Evolutionary conservation across 192 early-diverging fungal species (phyloP).

Genomic region (Coemansia sp.): DNA sequence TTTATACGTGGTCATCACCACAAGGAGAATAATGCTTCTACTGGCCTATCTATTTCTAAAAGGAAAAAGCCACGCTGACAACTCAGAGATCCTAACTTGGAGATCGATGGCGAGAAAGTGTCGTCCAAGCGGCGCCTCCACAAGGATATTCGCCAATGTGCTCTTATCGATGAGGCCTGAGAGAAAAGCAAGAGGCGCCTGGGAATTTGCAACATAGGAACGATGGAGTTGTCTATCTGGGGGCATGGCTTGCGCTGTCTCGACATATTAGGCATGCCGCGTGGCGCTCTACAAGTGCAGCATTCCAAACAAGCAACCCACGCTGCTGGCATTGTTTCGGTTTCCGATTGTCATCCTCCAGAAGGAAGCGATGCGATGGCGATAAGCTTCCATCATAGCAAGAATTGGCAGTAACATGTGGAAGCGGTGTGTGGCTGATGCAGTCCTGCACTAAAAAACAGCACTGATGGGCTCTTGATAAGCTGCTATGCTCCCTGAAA

Average conservation of each 20-base stretch:
- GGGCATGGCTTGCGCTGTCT: not conserved
- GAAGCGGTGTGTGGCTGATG: not conserved
- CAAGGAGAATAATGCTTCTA: not conserved
- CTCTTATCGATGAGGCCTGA: conserved; percentile 1
- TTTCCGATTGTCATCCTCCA: not conserved
- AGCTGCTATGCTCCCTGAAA: not conserved
- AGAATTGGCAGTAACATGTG: not conserved
- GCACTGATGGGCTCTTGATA: not conserved
- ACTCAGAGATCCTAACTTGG: not conserved
- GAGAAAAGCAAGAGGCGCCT: not conserved
- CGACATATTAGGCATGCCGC: not conserved
- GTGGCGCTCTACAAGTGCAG: not conserved
- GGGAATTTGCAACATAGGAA: not conserved
- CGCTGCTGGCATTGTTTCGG: not conserved
- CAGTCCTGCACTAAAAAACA: not conserved
- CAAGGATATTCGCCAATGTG: not conserved
- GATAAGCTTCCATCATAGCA: not conserved
- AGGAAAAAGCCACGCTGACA: not conserved
- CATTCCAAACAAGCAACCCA: not conserved
- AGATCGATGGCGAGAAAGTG: not conserved
- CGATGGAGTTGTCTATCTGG: not conserved
- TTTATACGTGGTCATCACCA: not conserved
- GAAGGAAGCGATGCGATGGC: not conserved
- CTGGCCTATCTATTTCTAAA: not conserved
- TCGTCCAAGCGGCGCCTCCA: not conserved